phyloP scores from a whole-genome alignment of 83 land plant species.

The Picea engelmannii region DNA sequence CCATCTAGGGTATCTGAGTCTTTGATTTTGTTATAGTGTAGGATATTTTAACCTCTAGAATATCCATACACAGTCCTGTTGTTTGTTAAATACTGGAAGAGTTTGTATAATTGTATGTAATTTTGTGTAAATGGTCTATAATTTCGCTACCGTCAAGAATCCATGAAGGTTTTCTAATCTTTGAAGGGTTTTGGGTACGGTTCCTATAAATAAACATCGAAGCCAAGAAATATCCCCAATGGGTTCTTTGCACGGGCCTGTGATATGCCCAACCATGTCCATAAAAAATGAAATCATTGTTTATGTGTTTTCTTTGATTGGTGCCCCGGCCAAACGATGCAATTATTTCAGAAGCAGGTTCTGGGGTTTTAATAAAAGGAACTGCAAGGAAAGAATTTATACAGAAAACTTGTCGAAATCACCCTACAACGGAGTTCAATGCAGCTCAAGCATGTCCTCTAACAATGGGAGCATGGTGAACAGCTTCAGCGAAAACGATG shows the following conservation, averaged over 20 bases:
- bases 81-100: not conserved
- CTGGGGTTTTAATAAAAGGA: slow-evolving; percentile 26
- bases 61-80: too few species aligned
- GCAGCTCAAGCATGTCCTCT: slow-evolving; percentile 57
- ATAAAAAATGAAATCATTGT: not conserved
- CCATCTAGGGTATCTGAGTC: too few species aligned
- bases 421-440: slow-evolving; percentile 14
- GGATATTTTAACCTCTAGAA: too few species aligned
- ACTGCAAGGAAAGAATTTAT: not conserved
- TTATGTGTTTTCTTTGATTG: not conserved
- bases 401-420: slow-evolving; percentile 6
- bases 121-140: not conserved
- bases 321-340: not conserved
- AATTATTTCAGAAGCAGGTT: slow-evolving; percentile 26
- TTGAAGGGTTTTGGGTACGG: not conserved
- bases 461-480: slow-evolving; percentile 68
- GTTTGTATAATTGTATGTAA: not conserved
- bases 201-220: not conserved
- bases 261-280: slow-evolving; percentile 1
- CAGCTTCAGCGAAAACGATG: slow-evolving; percentile 72
- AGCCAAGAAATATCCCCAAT: not conserved
- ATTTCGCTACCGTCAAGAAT: not conserved
- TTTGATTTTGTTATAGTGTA: too few species aligned
- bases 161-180: not conserved
- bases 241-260: slow-evolving; percentile 16